Base-by-base conservation (phyloP, 805 yeast genomes). In the Peterozyma xylosa region DNA sequence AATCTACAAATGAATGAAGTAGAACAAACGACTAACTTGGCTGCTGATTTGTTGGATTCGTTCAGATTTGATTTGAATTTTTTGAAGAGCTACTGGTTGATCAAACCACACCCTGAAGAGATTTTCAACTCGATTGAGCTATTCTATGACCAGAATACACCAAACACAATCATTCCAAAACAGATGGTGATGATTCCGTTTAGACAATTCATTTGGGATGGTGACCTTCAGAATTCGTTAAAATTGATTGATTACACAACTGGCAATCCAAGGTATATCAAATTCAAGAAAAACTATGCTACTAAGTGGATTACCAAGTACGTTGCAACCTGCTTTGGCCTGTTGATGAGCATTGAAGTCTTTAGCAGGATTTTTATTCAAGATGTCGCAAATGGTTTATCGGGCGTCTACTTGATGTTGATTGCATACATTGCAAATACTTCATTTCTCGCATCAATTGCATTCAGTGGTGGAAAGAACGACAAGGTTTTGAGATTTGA, bases 401-500 rank as follows among this genome's bases (percentile, higher is more conserved):
- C 57, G 33, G 65, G 68, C 42, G 53, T 74, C 21, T 70, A 73
- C 42, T 66, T 67, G 1, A 71, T 77, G 75, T 60, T 71, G 13
- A 58, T 67, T 21, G 69, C 78, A 1, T 79, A 77, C 54, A 48
- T 76, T 11, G 58, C 64, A 14, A 77, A 76, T 44, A 60, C 75
- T 30, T 63, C 76, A 4, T 63, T 73, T 35, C 67, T 76, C 46
- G 71, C 71, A 0, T 48, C 58, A 7, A 47, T 65, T 39, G 60
- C 73, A 3, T 59, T 76, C 45, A 69, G 80, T 1, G 76, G 76
- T 14, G 61, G 71, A 40, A 69, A 69, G 32, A 68, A 71, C 15
- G 75, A 76, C 11, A 73, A 79, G 16, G 82, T 83, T 11, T 64
- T 82, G 47, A 70, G 76, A 39, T 86, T 87, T 81, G 73, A 70